A percentile compares a stretch with the other conserved stretches of the same genome.
Conservation (phyloP, 148 eudicot species). For the Polygonum aviculare region DNA sequence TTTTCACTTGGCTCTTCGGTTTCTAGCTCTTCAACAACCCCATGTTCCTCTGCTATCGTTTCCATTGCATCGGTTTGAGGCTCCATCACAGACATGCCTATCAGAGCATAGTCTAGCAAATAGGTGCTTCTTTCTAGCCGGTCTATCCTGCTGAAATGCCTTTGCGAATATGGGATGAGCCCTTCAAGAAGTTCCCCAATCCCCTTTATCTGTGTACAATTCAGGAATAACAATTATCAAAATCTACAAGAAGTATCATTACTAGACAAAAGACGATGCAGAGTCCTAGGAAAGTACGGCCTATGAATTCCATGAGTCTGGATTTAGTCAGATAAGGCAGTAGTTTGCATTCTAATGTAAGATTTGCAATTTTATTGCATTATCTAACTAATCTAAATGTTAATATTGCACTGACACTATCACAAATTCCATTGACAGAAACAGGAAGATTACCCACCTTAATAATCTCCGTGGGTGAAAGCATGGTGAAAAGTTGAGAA, state of each 20-base stretch:
- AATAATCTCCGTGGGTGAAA: conserved; percentile 74
- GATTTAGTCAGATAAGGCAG: too few species aligned
- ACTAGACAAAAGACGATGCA: background rate
- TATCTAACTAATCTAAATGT: background rate
- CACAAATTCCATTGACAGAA: background rate
- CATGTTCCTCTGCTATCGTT: conserved; percentile 9
- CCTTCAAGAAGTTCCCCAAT: conserved; percentile 89
- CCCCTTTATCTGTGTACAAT: conserved; percentile 61
- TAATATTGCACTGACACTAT: background rate
- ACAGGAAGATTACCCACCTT: conserved; percentile 37
- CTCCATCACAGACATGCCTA: conserved; percentile 88
- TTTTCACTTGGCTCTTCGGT: conserved; percentile 18
- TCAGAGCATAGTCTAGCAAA: conserved; percentile 73
- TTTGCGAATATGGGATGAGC: conserved; percentile 79
- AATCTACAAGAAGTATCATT: background rate
- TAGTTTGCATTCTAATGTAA: too few species aligned
- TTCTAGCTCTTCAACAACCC: conserved; percentile 11
- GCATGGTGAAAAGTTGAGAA: conserved; percentile 57
- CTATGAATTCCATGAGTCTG: too few species aligned
- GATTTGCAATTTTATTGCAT: too few species aligned
- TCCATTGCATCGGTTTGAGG: conserved; percentile 35
- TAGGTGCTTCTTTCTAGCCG: conserved; percentile 83
- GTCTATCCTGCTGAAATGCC: conserved; percentile 89
- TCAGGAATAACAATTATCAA: background rate
- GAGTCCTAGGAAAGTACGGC: background rate